A percentile compares a stretch with the other conserved stretches of the same genome.
phyloP scores from a whole-genome alignment of 1,139 yeast species.

The Geotrichum siamense region DNA sequence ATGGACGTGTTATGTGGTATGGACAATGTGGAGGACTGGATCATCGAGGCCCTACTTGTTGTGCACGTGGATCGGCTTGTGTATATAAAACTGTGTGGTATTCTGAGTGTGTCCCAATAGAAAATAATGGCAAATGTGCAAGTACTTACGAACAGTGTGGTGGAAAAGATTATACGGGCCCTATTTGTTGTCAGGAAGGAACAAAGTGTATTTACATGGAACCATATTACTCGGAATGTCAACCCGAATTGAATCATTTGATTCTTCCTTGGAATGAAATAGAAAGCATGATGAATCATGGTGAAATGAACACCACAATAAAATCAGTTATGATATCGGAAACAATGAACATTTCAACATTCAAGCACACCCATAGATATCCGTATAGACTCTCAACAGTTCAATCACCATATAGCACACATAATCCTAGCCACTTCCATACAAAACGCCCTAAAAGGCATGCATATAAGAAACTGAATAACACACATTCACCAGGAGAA shows the following conservation, averaged over 20 bases:
- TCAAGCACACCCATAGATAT: background rate
- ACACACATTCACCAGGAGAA: background rate
- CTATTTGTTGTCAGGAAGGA: conserved; percentile 16
- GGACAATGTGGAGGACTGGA: conserved; percentile 7
- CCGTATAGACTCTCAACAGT: background rate
- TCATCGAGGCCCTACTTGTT: conserved; percentile 7
- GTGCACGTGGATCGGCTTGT: conserved; percentile 2
- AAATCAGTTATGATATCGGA: background rate
- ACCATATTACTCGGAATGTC: conserved; percentile 15
- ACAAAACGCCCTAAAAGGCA: background rate
- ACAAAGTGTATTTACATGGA: conserved; percentile 3
- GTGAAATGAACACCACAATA: background rate
- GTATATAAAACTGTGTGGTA: background rate
- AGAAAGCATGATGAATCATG: no score
- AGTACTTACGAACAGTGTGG: conserved; percentile 15
- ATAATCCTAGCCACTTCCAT: background rate
- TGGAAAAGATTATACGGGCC: conserved; percentile 12
- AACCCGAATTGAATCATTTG: conserved; percentile 1
- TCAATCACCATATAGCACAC: background rate
- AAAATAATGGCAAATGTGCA: conserved; percentile 4
- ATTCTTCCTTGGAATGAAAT: no score
- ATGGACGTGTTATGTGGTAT: conserved; percentile 1
- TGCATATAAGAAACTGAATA: background rate
- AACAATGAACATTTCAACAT: background rate
- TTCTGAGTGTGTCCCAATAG: conserved; percentile 6